A percentile compares a stretch with the other conserved stretches of the same genome.
These are phyloP conservation scores for Rhodotorula graminis DNA, from an alignment of 768 basidiomycete genomes.

Conservation along the genomic window DNA sequence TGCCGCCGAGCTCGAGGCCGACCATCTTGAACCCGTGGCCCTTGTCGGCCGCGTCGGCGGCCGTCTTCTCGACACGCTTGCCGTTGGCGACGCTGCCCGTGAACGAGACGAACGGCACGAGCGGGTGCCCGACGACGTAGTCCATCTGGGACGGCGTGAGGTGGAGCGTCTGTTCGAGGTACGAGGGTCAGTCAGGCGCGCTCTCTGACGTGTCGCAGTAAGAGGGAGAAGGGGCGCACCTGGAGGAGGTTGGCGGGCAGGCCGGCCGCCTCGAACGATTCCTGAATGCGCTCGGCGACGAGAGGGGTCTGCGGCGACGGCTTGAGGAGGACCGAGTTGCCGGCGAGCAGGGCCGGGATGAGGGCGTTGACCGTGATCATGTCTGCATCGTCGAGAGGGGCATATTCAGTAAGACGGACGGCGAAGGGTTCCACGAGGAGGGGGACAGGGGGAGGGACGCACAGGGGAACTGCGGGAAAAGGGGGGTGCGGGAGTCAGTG, in stretches of 20 bases:
- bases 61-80: constrained; percentile 64
- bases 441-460: neutral
- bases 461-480: constrained; percentile 16
- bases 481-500: neutral
- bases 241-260: constrained; percentile 65
- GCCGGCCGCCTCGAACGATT: constrained; percentile 67
- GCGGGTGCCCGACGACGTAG: constrained; percentile 60
- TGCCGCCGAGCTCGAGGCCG: constrained; percentile 67
- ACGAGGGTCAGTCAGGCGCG: neutral
- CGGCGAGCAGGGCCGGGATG: constrained; percentile 79
- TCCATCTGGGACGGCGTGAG: constrained; percentile 61
- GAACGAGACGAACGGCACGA: constrained; percentile 78
- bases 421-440: too few relatives aligned
- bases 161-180: constrained; percentile 58
- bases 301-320: constrained; percentile 95
- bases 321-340: constrained; percentile 86
- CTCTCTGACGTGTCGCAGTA: too few relatives aligned
- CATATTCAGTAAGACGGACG: neutral
- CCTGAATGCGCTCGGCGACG: constrained; percentile 71
- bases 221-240: constrained; percentile 26
- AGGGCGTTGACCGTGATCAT: constrained; percentile 86
- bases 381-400: constrained; percentile 56
- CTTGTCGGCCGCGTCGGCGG: constrained; percentile 48
- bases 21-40: constrained; percentile 70
- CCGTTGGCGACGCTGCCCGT: constrained; percentile 84